These are phyloP conservation scores for Cucumis sativus DNA, from an alignment of 306 rosid species.

Conservation along the genomic window Cucumber_9930_V3 NC_026655.2:11325501-11326000, in stretches of 20 bases:
- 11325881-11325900: background rate
- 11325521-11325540: constrained; percentile 24
- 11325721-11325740: background rate
- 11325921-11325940: background rate
- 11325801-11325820: constrained; percentile 8
- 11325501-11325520: constrained; percentile 80
- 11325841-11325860: constrained; percentile 28
- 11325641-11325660: constrained; percentile 3
- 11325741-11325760: background rate
- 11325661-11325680: constrained; percentile 6
- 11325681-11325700: constrained; percentile 2
- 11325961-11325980: background rate
- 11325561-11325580: background rate
- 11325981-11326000: background rate
- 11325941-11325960: background rate
- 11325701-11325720: background rate
- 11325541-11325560: constrained; percentile 1
- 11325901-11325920: background rate
- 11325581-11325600: background rate
- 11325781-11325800: background rate
- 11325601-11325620: constrained; percentile 5
- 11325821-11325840: constrained; percentile 15
- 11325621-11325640: background rate
- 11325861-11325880: background rate
- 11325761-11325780: constrained; percentile 24